Evolutionary conservation across 306 rosid species (phyloP).

Genomic region (Castanopsis chinensis): DNA sequence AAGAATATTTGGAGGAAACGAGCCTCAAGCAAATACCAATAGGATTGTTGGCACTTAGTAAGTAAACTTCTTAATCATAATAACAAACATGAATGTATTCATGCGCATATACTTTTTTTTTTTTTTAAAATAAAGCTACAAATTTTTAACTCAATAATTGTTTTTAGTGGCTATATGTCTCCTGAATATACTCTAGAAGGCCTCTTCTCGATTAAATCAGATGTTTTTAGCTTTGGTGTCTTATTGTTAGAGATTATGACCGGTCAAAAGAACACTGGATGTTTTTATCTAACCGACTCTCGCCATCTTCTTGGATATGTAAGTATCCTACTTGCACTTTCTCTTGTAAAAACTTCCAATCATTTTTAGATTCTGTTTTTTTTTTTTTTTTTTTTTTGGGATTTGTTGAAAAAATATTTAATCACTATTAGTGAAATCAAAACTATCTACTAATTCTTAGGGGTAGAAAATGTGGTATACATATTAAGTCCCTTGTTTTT

Average conservation of each 20-base stretch:
- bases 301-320: slow-evolving; percentile 29
- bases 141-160: neutral
- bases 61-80: neutral
- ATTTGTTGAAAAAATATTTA: neutral
- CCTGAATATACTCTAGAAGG: slow-evolving; percentile 30
- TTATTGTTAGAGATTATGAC: slow-evolving; percentile 32
- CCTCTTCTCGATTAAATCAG: slow-evolving; percentile 27
- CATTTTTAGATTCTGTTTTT: neutral
- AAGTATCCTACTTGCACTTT: neutral
- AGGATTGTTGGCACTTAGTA: slow-evolving; percentile 37
- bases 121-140: neutral
- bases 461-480: too few species aligned
- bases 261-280: slow-evolving; percentile 28
- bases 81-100: neutral
- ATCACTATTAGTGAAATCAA: too few species aligned
- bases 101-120: too few species aligned
- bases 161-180: slow-evolving; percentile 35
- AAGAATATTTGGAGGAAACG: slow-evolving; percentile 4
- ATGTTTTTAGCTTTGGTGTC: slow-evolving; percentile 37
- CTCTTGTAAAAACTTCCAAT: neutral
- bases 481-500: too few species aligned
- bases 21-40: slow-evolving; percentile 5
- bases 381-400: neutral
- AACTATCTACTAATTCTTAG: too few species aligned
- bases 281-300: neutral